phyloP scores from a whole-genome alignment of 176 grass and related monocot species.

The Oryza meridionalis region DNA sequence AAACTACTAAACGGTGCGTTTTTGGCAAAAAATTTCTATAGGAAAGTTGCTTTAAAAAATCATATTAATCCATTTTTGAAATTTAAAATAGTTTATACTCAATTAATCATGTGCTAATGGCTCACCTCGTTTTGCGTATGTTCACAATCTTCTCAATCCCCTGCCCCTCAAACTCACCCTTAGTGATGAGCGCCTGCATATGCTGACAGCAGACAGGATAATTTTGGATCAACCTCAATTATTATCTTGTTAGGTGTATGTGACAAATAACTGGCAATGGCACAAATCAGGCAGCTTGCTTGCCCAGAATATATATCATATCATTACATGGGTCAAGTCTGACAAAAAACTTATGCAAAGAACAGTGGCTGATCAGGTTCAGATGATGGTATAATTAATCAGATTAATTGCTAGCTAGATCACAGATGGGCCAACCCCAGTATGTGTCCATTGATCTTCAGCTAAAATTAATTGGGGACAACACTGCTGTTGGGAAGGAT shows the following conservation, averaged over 20 bases:
- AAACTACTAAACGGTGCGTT: no score
- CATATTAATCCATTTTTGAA: no score
- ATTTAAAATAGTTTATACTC: no score
- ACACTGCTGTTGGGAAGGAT: not conserved
- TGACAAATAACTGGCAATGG: not conserved
- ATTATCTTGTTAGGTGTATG: not conserved
- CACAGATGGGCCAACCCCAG: not conserved
- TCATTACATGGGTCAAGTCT: not conserved
- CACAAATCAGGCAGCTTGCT: not conserved
- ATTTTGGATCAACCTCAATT: slow-evolving; percentile 23
- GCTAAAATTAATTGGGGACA: not conserved
- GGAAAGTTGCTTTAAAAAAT: no score
- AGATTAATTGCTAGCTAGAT: not conserved
- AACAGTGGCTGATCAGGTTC: not conserved
- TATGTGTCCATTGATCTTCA: not conserved
- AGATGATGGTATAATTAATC: slow-evolving; percentile 20
- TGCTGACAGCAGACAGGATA: slow-evolving; percentile 5
- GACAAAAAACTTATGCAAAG: not conserved
- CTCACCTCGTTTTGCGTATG: no score
- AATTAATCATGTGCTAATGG: no score
- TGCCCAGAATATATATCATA: not conserved
- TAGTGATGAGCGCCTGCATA: not conserved
- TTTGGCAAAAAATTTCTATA: no score
- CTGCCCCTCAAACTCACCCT: no score
- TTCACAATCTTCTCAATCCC: no score